These are phyloP conservation scores for Kwoniella botswanensis DNA, from an alignment of 768 basidiomycete genomes.

Conservation along the genomic window DNA sequence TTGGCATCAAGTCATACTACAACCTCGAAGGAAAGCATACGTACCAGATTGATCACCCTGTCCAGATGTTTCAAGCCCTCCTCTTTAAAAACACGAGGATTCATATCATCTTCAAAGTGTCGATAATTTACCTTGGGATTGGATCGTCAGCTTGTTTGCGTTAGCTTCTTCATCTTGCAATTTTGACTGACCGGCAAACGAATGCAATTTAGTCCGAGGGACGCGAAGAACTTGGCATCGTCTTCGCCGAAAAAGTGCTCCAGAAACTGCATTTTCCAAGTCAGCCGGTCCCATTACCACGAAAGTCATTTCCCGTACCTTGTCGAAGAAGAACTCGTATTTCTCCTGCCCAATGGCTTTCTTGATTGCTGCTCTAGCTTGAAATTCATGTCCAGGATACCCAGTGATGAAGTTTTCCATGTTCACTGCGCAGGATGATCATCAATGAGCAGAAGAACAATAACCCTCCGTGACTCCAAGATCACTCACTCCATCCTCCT, in stretches of 20 bases:
- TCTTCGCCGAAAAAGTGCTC: slow-evolving; percentile 80
- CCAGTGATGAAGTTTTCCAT: slow-evolving; percentile 67
- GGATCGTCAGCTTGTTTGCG: background rate
- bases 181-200: slow-evolving; percentile 57
- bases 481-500: slow-evolving; percentile 69
- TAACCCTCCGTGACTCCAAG: background rate
- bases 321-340: slow-evolving; percentile 82
- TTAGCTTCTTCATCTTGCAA: background rate
- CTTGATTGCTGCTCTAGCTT: slow-evolving; percentile 74
- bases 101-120: slow-evolving; percentile 68
- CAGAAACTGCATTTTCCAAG: slow-evolving; percentile 65
- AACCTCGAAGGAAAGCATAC: background rate
- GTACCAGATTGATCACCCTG: slow-evolving; percentile 68
- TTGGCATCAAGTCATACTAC: background rate
- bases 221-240: slow-evolving; percentile 78
- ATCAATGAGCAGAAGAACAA: too few species aligned
- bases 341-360: slow-evolving; percentile 68
- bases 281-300: background rate
- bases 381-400: slow-evolving; percentile 76
- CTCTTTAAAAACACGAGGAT: slow-evolving; percentile 75
- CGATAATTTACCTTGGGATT: slow-evolving; percentile 54
- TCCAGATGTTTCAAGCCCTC: slow-evolving; percentile 82
- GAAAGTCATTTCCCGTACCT: slow-evolving; percentile 61
- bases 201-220: slow-evolving; percentile 78
- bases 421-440: slow-evolving; percentile 61